These are phyloP conservation scores for Biscutella laevigata DNA, from an alignment of 441 rosid species.

Conservation along the genomic window DNA sequence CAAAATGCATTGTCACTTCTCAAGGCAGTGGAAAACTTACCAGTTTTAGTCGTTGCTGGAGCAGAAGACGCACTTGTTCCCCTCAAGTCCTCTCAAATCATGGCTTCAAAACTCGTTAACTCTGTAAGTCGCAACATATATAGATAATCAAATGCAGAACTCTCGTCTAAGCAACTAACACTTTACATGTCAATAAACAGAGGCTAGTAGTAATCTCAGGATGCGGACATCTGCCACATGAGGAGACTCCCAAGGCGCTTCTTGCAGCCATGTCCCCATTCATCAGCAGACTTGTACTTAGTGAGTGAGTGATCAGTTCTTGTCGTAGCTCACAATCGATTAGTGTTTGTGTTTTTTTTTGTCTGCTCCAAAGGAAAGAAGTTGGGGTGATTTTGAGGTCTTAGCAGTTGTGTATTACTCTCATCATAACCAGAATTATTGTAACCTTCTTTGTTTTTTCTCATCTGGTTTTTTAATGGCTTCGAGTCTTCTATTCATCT, in stretches of 20 bases:
- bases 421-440: slow-evolving; percentile 18
- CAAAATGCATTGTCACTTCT: slow-evolving; percentile 50
- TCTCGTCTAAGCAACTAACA: slow-evolving; percentile 6
- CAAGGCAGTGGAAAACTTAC: slow-evolving; percentile 57
- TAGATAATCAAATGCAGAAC: not conserved
- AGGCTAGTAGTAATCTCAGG: slow-evolving; percentile 90
- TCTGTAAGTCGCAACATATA: slow-evolving; percentile 69
- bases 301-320: slow-evolving; percentile 24
- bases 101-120: slow-evolving; percentile 83
- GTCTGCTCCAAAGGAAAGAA: slow-evolving; percentile 18
- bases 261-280: slow-evolving; percentile 82
- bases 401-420: slow-evolving; percentile 5
- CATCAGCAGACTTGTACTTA: slow-evolving; percentile 53
- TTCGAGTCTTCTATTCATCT: not conserved
- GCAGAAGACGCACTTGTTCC: slow-evolving; percentile 85
- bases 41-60: slow-evolving; percentile 79
- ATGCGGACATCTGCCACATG: slow-evolving; percentile 97
- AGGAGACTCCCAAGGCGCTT: slow-evolving; percentile 91
- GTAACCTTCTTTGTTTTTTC: slow-evolving; percentile 13
- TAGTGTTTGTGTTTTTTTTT: not conserved
- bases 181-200: slow-evolving; percentile 33
- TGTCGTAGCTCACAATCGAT: slow-evolving; percentile 21
- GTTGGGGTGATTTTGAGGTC: slow-evolving; percentile 20
- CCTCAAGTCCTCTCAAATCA: slow-evolving; percentile 67
- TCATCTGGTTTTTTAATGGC: not conserved